phyloP scores from a whole-genome alignment of 208 protist genomes.

The Tritrichomonas musculus region DNA sequence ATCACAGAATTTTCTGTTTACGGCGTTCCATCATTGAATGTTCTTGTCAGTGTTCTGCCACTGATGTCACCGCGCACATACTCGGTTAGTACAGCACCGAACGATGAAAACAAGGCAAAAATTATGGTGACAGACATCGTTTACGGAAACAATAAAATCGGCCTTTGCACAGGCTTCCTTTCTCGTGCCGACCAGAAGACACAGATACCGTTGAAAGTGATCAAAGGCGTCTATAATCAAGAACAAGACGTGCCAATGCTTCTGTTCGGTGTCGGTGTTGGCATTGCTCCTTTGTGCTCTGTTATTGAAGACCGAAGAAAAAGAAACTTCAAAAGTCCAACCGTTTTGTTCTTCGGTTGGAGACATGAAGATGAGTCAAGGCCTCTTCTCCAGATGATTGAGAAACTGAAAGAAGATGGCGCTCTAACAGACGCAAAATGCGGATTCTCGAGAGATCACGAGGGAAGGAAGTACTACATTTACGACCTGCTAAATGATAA shows the following conservation, averaged over 20 bases:
- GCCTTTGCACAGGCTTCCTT: background rate
- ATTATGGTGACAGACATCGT: background rate
- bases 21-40: background rate
- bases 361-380: background rate
- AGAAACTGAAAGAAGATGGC: background rate
- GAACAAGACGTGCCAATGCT: background rate
- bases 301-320: background rate
- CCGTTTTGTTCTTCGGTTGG: background rate
- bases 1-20: background rate
- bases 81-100: background rate
- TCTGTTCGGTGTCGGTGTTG: background rate
- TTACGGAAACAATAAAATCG: background rate
- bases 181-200: background rate
- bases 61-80: background rate
- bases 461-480: background rate
- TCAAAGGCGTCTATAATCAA: background rate
- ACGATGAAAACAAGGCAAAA: background rate
- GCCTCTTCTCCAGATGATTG: background rate
- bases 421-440: background rate
- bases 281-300: background rate
- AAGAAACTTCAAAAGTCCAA: background rate
- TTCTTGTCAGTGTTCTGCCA: background rate
- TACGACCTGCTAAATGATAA: background rate
- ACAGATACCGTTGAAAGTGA: background rate
- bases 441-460: background rate